Percentiles rank a stretch among this genome's conserved stretches.
Conservation (phyloP, 208 protist genomes). For the Vickermania ingenoplastis region DNA sequence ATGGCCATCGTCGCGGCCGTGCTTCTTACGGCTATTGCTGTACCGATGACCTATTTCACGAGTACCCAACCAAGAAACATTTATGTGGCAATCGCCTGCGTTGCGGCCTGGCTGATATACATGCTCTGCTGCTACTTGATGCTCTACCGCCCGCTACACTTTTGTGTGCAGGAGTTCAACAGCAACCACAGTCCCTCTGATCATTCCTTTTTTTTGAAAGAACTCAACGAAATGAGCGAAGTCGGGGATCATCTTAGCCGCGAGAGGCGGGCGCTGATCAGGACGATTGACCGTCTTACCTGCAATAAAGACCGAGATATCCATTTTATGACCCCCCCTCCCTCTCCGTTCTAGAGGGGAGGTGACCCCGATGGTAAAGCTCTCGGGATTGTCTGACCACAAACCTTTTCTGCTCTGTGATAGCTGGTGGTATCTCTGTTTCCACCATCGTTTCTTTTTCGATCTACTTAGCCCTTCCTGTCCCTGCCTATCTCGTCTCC, state of each 20-base stretch:
- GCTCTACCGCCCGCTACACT: constrained; percentile 38
- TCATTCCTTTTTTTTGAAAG: constrained; percentile 31
- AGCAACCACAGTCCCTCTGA: background rate
- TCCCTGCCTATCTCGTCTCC: too few species aligned
- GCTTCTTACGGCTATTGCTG: constrained; percentile 37
- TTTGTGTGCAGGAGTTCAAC: constrained; percentile 21
- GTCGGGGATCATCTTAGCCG: constrained; percentile 19
- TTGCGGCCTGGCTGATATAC: constrained; percentile 38
- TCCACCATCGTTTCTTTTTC: too few species aligned
- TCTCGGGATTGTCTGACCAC: too few species aligned
- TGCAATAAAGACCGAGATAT: too few species aligned
- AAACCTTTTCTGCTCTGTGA: too few species aligned
- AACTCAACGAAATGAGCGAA: constrained; percentile 47
- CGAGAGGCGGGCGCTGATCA: constrained; percentile 13
- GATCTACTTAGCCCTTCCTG: too few species aligned
- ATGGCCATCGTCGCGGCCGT: constrained; percentile 35
- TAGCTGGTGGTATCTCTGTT: too few species aligned
- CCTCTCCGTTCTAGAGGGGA: too few species aligned
- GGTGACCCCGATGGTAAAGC: too few species aligned
- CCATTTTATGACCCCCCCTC: too few species aligned
- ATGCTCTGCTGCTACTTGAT: constrained; percentile 37
- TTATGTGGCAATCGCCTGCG: constrained; percentile 37
- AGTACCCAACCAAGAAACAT: constrained; percentile 21
- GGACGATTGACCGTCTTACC: too few species aligned
- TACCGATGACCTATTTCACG: constrained; percentile 41